Evolutionary conservation across 371 early-diverging fungal genomes (phyloP).

Genomic region (Mucor irregularis): DNA sequence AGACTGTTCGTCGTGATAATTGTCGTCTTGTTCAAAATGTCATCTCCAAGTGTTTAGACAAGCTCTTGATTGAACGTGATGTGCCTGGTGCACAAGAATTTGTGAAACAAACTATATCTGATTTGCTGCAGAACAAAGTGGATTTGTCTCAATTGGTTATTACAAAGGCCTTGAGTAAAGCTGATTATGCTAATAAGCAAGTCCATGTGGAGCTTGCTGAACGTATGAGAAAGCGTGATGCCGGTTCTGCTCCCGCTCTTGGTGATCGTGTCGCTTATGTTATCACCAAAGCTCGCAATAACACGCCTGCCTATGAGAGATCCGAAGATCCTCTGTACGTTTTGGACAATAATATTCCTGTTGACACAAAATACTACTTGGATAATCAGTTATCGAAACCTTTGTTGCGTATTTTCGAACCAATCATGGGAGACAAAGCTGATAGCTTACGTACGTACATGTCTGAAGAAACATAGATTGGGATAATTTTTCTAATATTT

Average conservation of each 20-base stretch:
- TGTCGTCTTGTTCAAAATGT: slow-evolving; percentile 95
- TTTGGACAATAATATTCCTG: slow-evolving; percentile 97
- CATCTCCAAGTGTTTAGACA: slow-evolving; percentile 92
- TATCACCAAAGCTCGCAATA: slow-evolving; percentile 90
- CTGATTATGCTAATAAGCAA: slow-evolving; percentile 97
- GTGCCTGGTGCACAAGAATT: slow-evolving; percentile 87
- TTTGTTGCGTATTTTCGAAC: slow-evolving; percentile 97
- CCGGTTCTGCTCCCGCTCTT: slow-evolving; percentile 94
- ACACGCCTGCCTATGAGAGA: slow-evolving; percentile 95
- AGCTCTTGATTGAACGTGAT: slow-evolving; percentile 92
- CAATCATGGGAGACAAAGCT: slow-evolving; percentile 93
- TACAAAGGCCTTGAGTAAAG: slow-evolving; percentile 95
- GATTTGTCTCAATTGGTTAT: slow-evolving; percentile 98
- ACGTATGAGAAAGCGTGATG: slow-evolving; percentile 96
- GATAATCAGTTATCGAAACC: slow-evolving; percentile 99
- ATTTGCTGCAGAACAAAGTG: slow-evolving; percentile 95
- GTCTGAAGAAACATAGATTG: no score
- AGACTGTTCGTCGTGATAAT: slow-evolving; percentile 99
- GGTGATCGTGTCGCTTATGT: slow-evolving; percentile 99
- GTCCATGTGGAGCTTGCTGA: slow-evolving; percentile 98
- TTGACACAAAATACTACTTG: slow-evolving; percentile 98
- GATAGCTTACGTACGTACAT: slow-evolving; percentile 68
- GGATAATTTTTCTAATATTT: no score
- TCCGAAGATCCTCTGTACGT: slow-evolving; percentile 99
- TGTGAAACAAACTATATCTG: slow-evolving; percentile 91